Base-by-base conservation (phyloP, 2,329 filamentous ascomycete species). In the Claviceps spartinae region DNA sequence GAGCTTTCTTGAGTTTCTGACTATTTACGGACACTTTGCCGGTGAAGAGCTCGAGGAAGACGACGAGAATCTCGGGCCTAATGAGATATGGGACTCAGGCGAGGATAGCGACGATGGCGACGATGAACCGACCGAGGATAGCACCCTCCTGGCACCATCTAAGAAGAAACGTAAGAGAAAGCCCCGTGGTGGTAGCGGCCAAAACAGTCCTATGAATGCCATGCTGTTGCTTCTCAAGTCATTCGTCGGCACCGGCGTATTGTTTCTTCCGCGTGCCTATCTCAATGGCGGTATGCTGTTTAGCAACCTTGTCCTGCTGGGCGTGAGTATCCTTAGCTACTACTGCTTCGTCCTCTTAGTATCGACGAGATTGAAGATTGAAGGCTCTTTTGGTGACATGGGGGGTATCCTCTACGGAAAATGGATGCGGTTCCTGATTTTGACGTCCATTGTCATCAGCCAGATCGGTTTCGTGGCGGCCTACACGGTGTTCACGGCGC, bases 221-320 rank as follows among this genome's bases (percentile, higher is more conserved):
- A 83, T 86, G 11, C 69, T 96, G 59, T 76, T 98, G 51, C 75
- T 98, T 43, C 81, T 98, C 58, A 98, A 98, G 72, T 97, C 91
- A 0, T 98, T 98, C 64, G 93, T 98, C 47, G 93, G 94, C 20
- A 98, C 93, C 0, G 91, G 91, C 52, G 91, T 97, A 8, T 74
- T 97, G 16, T 97, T 97, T 71, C 72, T 97, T 37, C 91, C 91
- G 0, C 83, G 89, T 47, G 91, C 93, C 4, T 98, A 93, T 64
- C 78, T 96, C 57, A 98, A 95, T 62, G 93, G 93, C 51, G 93
- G 93, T 54, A 97, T 98, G 90, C 72, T 95, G 16, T 98, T 98
- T 69, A 95, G 89, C 61, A 95, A 94, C 63, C 58, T 94, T 49
- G 86, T 98, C 16, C 78, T 98, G n/a, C 73, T 98, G 22, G 78